phyloP scores from a whole-genome alignment of 1,284 basidiomycete species.

The Pseudozyma tsukubaensis region DNA sequence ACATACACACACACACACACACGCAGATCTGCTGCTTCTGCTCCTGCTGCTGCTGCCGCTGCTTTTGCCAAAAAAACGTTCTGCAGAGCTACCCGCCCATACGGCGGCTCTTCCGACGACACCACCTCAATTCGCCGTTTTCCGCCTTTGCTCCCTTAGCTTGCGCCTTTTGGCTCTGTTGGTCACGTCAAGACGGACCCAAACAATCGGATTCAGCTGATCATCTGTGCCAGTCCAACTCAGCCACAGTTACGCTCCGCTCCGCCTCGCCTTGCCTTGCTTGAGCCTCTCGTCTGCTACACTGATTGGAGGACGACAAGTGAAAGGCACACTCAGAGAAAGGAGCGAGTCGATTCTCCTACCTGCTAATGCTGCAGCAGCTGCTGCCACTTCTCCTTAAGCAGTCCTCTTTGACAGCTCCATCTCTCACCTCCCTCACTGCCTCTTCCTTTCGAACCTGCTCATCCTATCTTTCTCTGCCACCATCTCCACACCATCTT shows the following conservation, averaged over 20 bases:
- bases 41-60: too few species aligned
- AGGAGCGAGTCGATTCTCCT: too few species aligned
- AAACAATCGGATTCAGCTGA: constrained; percentile 19
- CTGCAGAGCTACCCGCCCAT: too few species aligned
- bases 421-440: not conserved
- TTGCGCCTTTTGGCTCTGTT: not conserved
- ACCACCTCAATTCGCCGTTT: not conserved
- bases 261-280: not conserved
- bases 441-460: not conserved
- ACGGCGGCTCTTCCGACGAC: too few species aligned
- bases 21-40: too few species aligned
- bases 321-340: too few species aligned
- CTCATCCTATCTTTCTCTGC: not conserved
- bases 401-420: not conserved
- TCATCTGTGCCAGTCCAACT: constrained; percentile 3
- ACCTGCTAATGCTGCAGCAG: too few species aligned
- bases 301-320: too few species aligned
- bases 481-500: not conserved
- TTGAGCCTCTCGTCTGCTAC: too few species aligned
- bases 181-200: constrained; percentile 1
- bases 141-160: not conserved
- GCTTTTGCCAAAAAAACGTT: too few species aligned
- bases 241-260: not conserved
- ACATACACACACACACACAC: too few species aligned
- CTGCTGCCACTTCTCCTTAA: not conserved